phyloP scores from a whole-genome alignment of 176 grass and related monocot species.

The Coix lacrymajobi region DNA sequence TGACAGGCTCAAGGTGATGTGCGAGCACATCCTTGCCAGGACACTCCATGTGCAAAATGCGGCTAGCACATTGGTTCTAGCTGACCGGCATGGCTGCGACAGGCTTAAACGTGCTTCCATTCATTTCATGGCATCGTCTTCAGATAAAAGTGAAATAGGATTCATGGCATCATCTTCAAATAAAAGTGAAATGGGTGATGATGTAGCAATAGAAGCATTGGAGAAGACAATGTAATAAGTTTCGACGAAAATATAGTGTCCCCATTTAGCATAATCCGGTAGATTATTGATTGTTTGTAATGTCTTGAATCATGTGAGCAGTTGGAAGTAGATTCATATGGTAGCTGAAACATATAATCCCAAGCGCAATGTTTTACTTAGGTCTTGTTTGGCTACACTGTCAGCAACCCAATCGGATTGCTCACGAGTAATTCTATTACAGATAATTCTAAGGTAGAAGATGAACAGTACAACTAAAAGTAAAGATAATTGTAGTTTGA shows the following conservation, averaged over 20 bases:
- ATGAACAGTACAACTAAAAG: too few species aligned
- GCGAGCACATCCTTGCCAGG: background rate
- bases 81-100: background rate
- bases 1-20: background rate
- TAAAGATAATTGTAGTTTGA: too few species aligned
- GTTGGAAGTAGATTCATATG: background rate
- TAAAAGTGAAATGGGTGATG: background rate
- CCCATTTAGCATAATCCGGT: background rate
- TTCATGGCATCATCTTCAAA: background rate
- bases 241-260: background rate
- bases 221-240: background rate
- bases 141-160: background rate
- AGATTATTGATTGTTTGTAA: background rate
- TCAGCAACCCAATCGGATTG: too few species aligned
- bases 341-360: background rate
- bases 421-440: too few species aligned
- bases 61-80: background rate
- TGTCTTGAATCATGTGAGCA: background rate
- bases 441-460: too few species aligned
- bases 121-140: background rate
- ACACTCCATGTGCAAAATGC: background rate
- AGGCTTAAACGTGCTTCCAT: background rate
- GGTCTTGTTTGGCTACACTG: too few species aligned
- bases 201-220: background rate
- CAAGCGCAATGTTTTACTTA: background rate